phyloP scores from a whole-genome alignment of 1,284 basidiomycete species.

The Puccinia horiana region DNA sequence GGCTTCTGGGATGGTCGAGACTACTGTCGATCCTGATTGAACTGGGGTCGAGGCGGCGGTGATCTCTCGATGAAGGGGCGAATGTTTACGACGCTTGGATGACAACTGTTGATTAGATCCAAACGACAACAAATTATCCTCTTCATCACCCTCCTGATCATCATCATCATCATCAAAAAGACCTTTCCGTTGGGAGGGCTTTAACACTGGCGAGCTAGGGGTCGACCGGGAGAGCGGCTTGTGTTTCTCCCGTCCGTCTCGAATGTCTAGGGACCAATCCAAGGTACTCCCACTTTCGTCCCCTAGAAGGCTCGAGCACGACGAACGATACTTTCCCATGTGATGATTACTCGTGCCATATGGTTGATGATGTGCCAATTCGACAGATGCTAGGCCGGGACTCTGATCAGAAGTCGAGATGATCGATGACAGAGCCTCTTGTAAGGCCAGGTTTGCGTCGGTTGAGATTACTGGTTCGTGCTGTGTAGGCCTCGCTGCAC shows the following conservation, averaged over 20 bases:
- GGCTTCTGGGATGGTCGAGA: constrained; percentile 75
- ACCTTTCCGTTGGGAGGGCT: constrained; percentile 30
- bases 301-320: constrained; percentile 4
- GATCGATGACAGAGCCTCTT: constrained; percentile 46
- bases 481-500: neutral
- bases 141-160: constrained; percentile 16
- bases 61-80: neutral
- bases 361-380: constrained; percentile 11
- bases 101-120: neutral
- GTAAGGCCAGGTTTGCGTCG: constrained; percentile 38
- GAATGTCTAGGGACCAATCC: constrained; percentile 2
- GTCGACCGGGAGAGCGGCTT: constrained; percentile 18
- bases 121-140: neutral
- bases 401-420: constrained; percentile 39
- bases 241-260: neutral
- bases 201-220: neutral
- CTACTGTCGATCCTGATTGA: constrained; percentile 60
- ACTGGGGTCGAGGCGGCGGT: constrained; percentile 18
- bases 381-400: constrained; percentile 3
- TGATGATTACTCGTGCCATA: neutral
- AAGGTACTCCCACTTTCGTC: neutral
- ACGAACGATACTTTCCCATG: neutral
- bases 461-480: constrained; percentile 20
- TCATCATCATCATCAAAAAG: constrained; percentile 46
- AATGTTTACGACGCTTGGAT: neutral